Percentiles rank a stretch among this genome's conserved stretches.
These are phyloP conservation scores for Exophiala aquamarina DNA, from an alignment of 2,329 filamentous ascomycete genomes.

Conservation along the genomic window DNA sequence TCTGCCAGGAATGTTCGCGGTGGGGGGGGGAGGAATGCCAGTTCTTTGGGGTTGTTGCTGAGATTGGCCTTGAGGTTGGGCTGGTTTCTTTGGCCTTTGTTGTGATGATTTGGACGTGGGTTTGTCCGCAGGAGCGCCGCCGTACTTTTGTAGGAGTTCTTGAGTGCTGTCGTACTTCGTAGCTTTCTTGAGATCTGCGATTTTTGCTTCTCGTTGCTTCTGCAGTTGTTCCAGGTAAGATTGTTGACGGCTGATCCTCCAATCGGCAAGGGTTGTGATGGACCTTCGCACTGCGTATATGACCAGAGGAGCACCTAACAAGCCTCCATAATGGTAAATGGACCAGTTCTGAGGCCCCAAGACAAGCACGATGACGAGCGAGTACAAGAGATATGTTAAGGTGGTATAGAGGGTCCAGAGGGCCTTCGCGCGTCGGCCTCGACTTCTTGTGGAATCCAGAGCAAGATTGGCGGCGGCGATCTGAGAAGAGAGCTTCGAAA, in stretches of 20 bases:
- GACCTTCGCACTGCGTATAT: conserved; percentile 73
- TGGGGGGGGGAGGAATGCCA: conserved; percentile 60
- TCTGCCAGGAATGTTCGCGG: conserved; percentile 60
- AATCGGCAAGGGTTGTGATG: conserved; percentile 73
- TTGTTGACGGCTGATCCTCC: conserved; percentile 71
- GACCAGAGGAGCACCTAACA: conserved; percentile 76
- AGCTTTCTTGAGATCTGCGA: conserved; percentile 89
- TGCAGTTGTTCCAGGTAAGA: conserved; percentile 71
- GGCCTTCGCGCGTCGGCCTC: conserved; percentile 74
- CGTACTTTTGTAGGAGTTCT: conserved; percentile 91
- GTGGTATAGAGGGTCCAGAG: conserved; percentile 88
- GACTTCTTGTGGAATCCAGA: conserved; percentile 71
- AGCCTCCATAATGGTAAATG: conserved; percentile 71
- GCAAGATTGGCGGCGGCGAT: conserved; percentile 72
- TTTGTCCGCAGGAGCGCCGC: conserved; percentile 58
- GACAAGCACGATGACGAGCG: conserved; percentile 78
- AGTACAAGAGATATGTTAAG: conserved; percentile 86
- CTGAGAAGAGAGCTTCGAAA: conserved; percentile 77
- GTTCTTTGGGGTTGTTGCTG: conserved; percentile 46
- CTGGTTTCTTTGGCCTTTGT: conserved; percentile 19
- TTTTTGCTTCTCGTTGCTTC: conserved; percentile 78
- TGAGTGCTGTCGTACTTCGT: conserved; percentile 96
- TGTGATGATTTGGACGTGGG: conserved; percentile 30
- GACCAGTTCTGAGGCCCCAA: conserved; percentile 81
- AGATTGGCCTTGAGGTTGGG: conserved; percentile 26